A percentile compares a stretch with the other conserved stretches of the same genome.
phyloP scores from a whole-genome alignment of 2,329 filamentous ascomycete species.

The Fusarium sp. region DNA sequence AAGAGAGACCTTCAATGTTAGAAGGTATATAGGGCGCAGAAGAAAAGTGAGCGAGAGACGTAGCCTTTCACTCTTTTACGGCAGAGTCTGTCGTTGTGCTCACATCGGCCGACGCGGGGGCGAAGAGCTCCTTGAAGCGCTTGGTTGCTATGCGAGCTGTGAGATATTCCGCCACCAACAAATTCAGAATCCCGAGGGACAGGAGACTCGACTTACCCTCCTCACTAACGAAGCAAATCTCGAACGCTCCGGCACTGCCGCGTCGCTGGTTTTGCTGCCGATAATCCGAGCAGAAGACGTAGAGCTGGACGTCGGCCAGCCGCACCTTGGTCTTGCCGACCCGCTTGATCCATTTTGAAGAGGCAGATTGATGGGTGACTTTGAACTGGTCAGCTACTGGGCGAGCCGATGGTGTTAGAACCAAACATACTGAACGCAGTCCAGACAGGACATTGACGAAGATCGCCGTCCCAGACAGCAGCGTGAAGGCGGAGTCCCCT shows the following conservation, averaged over 20 bases:
- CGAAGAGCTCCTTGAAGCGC: conserved; percentile 61
- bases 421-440: conserved; percentile 71
- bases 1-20: not conserved
- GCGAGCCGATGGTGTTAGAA: not conserved
- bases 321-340: conserved; percentile 64
- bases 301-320: conserved; percentile 69
- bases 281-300: conserved; percentile 73
- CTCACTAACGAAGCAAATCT: conserved; percentile 65
- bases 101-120: conserved; percentile 38
- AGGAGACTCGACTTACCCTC: conserved; percentile 51
- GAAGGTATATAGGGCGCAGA: not conserved
- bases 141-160: conserved; percentile 40
- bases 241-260: conserved; percentile 64
- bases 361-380: conserved; percentile 69
- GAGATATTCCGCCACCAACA: conserved; percentile 16
- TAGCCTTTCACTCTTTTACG: conserved; percentile 18
- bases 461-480: conserved; percentile 68
- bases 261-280: conserved; percentile 67
- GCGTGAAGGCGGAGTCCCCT: conserved; percentile 69
- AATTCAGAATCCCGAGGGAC: not conserved
- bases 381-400: not conserved
- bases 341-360: conserved; percentile 66
- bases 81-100: conserved; percentile 36
- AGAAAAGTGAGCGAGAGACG: not conserved
- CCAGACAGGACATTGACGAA: conserved; percentile 73